These are phyloP conservation scores for Fomitiporia mediterranea DNA, from an alignment of 1,284 basidiomycete species.

Conservation along the genomic window DNA sequence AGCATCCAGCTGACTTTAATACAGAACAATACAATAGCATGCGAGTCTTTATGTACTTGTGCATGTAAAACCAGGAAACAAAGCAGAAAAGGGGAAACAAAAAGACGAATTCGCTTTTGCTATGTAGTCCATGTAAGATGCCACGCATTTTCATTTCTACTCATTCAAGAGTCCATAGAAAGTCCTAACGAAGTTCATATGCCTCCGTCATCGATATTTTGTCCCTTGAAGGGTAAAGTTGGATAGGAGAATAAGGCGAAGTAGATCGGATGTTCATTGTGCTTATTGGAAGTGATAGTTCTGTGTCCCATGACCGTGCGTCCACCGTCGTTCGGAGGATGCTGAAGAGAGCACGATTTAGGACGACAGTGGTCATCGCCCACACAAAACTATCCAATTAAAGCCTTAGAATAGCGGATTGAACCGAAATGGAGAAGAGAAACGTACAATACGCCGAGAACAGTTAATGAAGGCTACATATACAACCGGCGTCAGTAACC, in stretches of 20 bases:
- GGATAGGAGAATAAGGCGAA: background rate
- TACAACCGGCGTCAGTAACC: background rate
- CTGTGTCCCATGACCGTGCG: background rate
- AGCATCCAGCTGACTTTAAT: too few species aligned
- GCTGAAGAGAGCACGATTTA: slow-evolving; percentile 19
- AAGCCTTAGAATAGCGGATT: background rate
- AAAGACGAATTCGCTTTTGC: too few species aligned
- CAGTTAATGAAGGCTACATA: background rate
- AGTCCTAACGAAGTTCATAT: background rate
- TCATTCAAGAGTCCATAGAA: too few species aligned
- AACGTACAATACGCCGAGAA: slow-evolving; percentile 7
- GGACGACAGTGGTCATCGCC: slow-evolving; percentile 18
- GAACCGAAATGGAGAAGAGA: background rate
- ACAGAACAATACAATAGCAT: too few species aligned
- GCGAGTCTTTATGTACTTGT: too few species aligned
- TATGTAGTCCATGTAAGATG: too few species aligned
- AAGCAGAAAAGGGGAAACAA: too few species aligned
- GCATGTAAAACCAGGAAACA: too few species aligned
- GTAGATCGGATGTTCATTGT: too few species aligned
- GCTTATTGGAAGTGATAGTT: background rate
- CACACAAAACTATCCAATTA: slow-evolving; percentile 15
- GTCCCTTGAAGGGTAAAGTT: background rate
- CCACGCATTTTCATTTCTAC: too few species aligned
- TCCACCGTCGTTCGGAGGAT: slow-evolving; percentile 10
- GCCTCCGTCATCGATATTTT: background rate